Base-by-base conservation (phyloP, 1,284 basidiomycete species). In the Ustilago bromivora region DNA sequence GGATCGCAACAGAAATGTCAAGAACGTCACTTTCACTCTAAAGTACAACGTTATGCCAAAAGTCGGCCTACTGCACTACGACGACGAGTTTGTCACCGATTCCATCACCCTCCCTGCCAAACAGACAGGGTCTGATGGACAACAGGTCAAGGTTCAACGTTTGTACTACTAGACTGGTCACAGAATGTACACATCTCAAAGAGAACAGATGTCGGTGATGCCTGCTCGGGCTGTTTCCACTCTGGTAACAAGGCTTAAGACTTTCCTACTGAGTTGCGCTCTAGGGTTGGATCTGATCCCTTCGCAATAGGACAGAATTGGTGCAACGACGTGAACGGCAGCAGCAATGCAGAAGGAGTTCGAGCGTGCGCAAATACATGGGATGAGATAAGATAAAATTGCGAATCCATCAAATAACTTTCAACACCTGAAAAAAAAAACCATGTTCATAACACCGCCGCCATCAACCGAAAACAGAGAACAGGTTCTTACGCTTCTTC, bases 1-100 rank as follows among this genome's bases (percentile, higher is more conserved):
- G 23, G 5, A 12, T n/a, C 19, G 31, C 5, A 13, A 51, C 76
- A 84, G 81, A 23, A 66, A 79, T 59, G 61, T 84, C 55, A 57
- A 89, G 12, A 66, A 72, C 23, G 88, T 92, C 15, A 91, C 91
- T 6, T 96, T 94, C 84, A 88, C 90, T 0, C 89, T 96, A 54
- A 92, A 92, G 83, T 96, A 95, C 88, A 95, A 96, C 82, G 86
- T 94, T 32, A 96, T 96, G 94, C 94, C 94, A 13, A 91, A 92
- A 82, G 92, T 96, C 15, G 94, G 94, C 7, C 77, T 90, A 43
- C 88, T 96, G 53, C 64, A 70, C 31, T 78, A 76, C 62, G 71
- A 53, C 36, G 56, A 76, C 57, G 66, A 76, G 34, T 64, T 55
- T 57, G 55, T 59, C 32, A 64, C 72, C 4, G 36, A n/a, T 1